Conservation (phyloP, 2,329 filamentous ascomycete species). For the Gremmenia infestans region DNA sequence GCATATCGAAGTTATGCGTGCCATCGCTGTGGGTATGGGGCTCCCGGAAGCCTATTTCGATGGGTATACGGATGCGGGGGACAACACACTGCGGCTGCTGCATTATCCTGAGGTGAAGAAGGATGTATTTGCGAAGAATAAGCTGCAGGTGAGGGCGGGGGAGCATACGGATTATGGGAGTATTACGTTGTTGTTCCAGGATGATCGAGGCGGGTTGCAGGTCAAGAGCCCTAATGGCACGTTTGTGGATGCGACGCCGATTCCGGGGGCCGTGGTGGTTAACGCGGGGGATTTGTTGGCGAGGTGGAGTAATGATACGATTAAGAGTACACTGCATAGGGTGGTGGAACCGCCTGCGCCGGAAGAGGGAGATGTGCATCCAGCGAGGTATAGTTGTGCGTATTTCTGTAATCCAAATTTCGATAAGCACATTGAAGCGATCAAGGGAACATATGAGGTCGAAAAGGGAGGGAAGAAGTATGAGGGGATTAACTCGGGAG, state of each 20-base stretch:
- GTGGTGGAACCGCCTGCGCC: constrained; percentile 77
- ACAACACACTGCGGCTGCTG: constrained; percentile 56
- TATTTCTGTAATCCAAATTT: constrained; percentile 73
- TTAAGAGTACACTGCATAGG: constrained; percentile 84
- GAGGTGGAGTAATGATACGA: constrained; percentile 85
- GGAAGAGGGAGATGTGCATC: constrained; percentile 51
- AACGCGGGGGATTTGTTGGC: constrained; percentile 86
- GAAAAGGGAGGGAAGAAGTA: constrained; percentile 72
- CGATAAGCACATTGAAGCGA: constrained; percentile 56
- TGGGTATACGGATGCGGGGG: constrained; percentile 59
- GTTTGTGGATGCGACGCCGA: constrained; percentile 80
- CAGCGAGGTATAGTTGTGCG: constrained; percentile 79
- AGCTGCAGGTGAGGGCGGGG: constrained; percentile 42
- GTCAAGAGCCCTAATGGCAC: constrained; percentile 65
- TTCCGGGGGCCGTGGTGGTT: constrained; percentile 75
- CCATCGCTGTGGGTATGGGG: constrained; percentile 77
- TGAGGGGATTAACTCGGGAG: constrained; percentile 67
- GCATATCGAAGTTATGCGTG: constrained; percentile 75
- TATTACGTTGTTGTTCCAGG: constrained; percentile 51
- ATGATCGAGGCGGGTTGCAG: constrained; percentile 46
- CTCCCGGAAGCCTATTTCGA: constrained; percentile 73
- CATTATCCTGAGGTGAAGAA: constrained; percentile 51
- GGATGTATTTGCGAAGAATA: constrained; percentile 46
- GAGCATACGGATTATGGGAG: constrained; percentile 50
- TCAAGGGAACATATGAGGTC: constrained; percentile 56